Evolutionary conservation across 1,139 yeast species (phyloP).

Genomic region (Diutina ranongensis): DNA sequence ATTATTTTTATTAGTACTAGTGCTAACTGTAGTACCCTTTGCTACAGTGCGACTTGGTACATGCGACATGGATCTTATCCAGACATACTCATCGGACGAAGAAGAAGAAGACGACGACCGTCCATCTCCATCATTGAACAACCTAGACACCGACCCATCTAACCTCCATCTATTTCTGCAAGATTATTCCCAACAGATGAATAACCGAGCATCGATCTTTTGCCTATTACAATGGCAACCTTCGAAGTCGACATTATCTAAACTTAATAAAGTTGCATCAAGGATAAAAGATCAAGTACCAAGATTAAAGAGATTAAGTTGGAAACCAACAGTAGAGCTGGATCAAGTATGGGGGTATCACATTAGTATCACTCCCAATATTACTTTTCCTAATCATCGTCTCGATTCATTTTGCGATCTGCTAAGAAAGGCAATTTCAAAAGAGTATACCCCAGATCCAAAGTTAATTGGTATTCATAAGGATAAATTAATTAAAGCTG

Average conservation of each 20-base stretch:
- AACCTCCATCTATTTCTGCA: neutral
- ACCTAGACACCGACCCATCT: too few species aligned
- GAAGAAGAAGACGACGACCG: neutral
- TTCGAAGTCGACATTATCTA: neutral
- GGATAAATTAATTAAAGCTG: neutral
- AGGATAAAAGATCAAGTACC: neutral
- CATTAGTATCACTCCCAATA: neutral
- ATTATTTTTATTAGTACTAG: too few species aligned
- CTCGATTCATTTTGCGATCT: neutral
- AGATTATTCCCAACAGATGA: neutral
- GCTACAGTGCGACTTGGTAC: too few species aligned
- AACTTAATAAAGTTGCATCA: neutral
- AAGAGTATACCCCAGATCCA: neutral
- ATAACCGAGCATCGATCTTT: neutral
- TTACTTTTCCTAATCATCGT: neutral
- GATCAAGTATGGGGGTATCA: constrained; percentile 2
- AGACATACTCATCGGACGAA: neutral
- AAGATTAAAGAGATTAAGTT: neutral
- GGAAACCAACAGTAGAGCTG: neutral
- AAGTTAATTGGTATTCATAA: neutral
- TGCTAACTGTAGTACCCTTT: too few species aligned
- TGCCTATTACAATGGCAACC: neutral
- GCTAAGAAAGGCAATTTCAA: neutral
- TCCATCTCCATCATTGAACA: too few species aligned
- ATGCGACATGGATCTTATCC: constrained; percentile 1